phyloP scores from a whole-genome alignment of 768 basidiomycete species.

The Leucocoprinus birnbaumii region DNA sequence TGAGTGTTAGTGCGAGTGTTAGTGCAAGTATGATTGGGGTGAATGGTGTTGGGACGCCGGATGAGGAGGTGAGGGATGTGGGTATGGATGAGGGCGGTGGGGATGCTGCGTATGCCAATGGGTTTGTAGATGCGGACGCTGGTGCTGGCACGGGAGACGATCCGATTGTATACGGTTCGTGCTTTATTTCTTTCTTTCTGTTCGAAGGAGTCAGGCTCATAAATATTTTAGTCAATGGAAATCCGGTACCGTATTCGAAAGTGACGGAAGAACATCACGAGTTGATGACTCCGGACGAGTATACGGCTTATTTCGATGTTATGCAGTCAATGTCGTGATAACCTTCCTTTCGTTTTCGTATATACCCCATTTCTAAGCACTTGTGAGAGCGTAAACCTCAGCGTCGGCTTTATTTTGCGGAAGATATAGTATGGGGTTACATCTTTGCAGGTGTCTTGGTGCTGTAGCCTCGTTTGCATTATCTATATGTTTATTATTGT shows the following conservation, averaged over 20 bases:
- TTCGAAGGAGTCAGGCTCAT: not conserved
- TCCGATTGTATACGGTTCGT: constrained; percentile 67
- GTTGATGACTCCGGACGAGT: constrained; percentile 91
- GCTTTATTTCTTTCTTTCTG: constrained; percentile 2
- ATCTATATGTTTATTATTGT: too few species aligned
- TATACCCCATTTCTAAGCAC: too few species aligned
- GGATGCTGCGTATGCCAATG: constrained; percentile 12
- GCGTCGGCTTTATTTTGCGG: too few species aligned
- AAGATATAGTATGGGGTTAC: too few species aligned
- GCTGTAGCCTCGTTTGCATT: too few species aligned
- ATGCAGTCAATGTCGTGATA: constrained; percentile 24
- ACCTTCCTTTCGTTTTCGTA: too few species aligned
- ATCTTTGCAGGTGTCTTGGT: too few species aligned
- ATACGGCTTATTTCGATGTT: constrained; percentile 76
- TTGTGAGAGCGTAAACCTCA: too few species aligned
- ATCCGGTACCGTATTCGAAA: constrained; percentile 66
- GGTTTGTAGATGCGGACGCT: constrained; percentile 18
- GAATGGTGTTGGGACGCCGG: constrained; percentile 13
- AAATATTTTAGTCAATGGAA: constrained; percentile 61
- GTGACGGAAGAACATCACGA: constrained; percentile 94
- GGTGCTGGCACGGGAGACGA: constrained; percentile 38
- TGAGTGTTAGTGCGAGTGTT: constrained; percentile 19
- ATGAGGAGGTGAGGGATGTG: constrained; percentile 10
- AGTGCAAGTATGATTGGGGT: not conserved
- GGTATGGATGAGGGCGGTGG: too few species aligned